Percentiles rank a stretch among this genome's conserved stretches.
Conservation (phyloP, 192 early-diverging fungal species). For the Podila verticillata region DNA sequence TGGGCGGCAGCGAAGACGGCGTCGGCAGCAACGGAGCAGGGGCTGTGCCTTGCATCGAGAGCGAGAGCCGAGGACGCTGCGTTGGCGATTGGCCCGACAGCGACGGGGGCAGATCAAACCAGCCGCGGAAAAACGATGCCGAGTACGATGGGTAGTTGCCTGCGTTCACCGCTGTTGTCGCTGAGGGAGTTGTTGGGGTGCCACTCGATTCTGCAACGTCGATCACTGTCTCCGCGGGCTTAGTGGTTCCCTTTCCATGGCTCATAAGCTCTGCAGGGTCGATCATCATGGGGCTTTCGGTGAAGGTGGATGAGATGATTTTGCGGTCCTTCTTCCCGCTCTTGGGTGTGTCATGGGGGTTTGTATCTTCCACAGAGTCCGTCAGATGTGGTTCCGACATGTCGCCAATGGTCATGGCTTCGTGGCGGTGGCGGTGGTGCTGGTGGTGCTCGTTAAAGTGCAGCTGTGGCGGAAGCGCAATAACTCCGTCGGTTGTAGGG, state of each 20-base stretch:
- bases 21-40: not conserved
- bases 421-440: not conserved
- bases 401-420: not conserved
- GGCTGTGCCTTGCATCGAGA: not conserved
- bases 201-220: not conserved
- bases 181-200: not conserved
- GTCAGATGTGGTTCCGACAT: not conserved
- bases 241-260: not conserved
- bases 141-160: not conserved
- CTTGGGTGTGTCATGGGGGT: too few species aligned
- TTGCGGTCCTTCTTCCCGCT: too few species aligned
- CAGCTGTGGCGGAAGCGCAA: not conserved
- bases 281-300: too few species aligned
- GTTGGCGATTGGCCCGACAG: not conserved
- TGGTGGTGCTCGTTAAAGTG: slow-evolving; percentile 1
- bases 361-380: not conserved
- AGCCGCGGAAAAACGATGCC: not conserved
- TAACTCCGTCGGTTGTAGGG: not conserved
- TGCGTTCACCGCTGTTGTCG: not conserved
- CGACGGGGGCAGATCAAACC: not conserved
- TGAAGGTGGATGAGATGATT: too few species aligned
- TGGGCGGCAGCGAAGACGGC: not conserved
- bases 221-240: not conserved
- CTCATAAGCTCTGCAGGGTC: too few species aligned
- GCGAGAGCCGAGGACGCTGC: not conserved